A percentile compares a stretch with the other conserved stretches of the same genome.
Conservation (phyloP, 139 green algal species). For the Closterium sp. region DNA sequence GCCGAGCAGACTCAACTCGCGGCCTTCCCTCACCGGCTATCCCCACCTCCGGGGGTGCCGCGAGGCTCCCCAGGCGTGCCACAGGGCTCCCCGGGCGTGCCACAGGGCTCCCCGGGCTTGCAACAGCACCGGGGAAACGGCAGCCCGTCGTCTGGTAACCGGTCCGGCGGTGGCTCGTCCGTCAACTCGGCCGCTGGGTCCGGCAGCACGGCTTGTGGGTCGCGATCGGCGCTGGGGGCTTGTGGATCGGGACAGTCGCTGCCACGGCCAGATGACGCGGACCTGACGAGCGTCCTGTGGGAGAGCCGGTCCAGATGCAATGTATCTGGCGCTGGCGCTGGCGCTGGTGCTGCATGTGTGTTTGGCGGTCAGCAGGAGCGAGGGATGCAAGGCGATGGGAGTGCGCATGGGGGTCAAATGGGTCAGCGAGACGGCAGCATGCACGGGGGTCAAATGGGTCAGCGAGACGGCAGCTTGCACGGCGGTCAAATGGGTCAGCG, state of each 20-base stretch:
- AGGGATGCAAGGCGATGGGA: not conserved
- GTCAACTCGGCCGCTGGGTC: not conserved
- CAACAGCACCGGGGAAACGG: not conserved
- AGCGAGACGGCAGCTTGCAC: not conserved
- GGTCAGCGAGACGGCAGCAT: not conserved
- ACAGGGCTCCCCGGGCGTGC: not conserved
- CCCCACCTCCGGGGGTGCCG: not conserved
- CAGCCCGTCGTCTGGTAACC: not conserved
- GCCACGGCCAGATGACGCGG: not conserved
- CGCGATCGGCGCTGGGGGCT: not conserved
- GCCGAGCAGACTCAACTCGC: not conserved
- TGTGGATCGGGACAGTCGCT: not conserved
- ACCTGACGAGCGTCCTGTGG: not conserved
- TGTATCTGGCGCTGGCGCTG: not conserved
- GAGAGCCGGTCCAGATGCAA: not conserved
- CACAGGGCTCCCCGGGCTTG: not conserved
- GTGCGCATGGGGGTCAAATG: not conserved
- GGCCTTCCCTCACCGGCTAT: not conserved
- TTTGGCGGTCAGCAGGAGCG: too few species aligned
- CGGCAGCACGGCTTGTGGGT: not conserved
- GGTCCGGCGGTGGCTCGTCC: not conserved
- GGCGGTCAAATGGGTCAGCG: not conserved
- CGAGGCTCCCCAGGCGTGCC: not conserved
- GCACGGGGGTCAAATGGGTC: not conserved
- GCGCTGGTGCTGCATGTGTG: not conserved